Evolutionary conservation across 2,329 filamentous ascomycete species (phyloP).

Genomic region (Ascocoryne sarcoides): DNA sequence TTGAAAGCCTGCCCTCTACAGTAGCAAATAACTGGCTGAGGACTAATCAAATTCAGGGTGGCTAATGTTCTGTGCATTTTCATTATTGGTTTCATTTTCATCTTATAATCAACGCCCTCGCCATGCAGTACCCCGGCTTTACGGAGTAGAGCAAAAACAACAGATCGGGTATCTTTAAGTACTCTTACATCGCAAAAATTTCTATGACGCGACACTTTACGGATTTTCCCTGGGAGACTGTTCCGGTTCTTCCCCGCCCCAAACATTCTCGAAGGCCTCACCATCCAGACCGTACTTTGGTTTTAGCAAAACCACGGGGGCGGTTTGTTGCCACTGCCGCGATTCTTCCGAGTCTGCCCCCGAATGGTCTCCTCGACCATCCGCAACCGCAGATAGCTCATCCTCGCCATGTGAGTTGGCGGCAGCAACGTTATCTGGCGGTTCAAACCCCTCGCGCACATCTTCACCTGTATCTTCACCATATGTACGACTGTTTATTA

Average conservation of each 20-base stretch:
- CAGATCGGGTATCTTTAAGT: conserved; percentile 4
- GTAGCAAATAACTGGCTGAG: too few species aligned
- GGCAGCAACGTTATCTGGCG: conserved; percentile 33
- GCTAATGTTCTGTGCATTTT: too few species aligned
- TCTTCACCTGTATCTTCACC: conserved; percentile 38
- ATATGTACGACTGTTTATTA: conserved; percentile 35
- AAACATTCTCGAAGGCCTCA: conserved; percentile 30
- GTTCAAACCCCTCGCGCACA: conserved; percentile 46
- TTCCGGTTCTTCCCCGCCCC: conserved; percentile 23
- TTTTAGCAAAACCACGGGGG: conserved; percentile 18
- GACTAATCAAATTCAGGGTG: too few species aligned
- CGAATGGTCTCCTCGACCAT: conserved; percentile 26
- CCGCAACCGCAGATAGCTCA: conserved; percentile 19
- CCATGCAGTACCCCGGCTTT: not conserved
- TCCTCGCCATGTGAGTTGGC: conserved; percentile 31
- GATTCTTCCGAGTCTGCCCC: conserved; percentile 34
- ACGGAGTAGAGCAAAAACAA: not conserved
- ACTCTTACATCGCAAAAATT: not conserved
- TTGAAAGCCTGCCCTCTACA: too few species aligned
- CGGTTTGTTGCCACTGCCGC: conserved; percentile 33
- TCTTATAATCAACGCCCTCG: not conserved
- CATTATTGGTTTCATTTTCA: too few species aligned
- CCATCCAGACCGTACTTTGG: conserved; percentile 29
- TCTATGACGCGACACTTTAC: conserved; percentile 12
- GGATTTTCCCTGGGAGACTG: conserved; percentile 25